Base-by-base conservation (phyloP, 2,329 filamentous ascomycete species). In the Endocalyx cinctus region DNA sequence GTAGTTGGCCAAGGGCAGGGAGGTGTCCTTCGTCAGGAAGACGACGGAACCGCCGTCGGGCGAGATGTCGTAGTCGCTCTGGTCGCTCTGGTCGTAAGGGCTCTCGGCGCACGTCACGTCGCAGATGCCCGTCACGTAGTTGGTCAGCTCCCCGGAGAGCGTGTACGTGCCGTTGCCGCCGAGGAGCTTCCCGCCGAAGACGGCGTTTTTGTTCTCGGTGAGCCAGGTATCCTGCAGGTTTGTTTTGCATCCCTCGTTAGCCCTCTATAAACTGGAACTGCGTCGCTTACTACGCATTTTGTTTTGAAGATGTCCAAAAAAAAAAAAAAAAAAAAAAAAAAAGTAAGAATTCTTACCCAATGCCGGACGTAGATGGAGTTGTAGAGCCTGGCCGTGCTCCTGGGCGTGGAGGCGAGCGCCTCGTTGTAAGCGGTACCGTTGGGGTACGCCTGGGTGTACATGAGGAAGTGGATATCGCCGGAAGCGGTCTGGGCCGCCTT, bases 21-120 rank as follows among this genome's bases (percentile, higher is more conserved):
- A 55, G 1, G 70, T 70, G 36, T 75, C 73, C 41, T 77, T 78
- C 0, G 72, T 66, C 1, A 74, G 63, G 48, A 77, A 77, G 10
- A 72, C 63, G n/a, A 78, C 60, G 7, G 41, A 47, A 34, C 35
- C 53, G 3, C 69, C 71, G 37, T 64, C 55, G 11, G 52, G 57
- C 19, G 66, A 66, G 35, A 78, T 65, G 43, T 82, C 77, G 37
- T 81, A 84, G 47, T 81, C 70, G 27, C 72, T 70, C 10, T 69
- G 59, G 8, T 74, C 77, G 10, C 77, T 66, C 17, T 63, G 64
- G 34, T 69, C 64, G 19, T 77, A 58, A 0, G 68, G 67, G 34
- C 74, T 77, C 20, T 54, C 57, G 10, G 55, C 54, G 17, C 50
- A 52, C 5, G 48, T 55, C 12, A 58, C 52, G 27, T 57, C 51